Base-by-base conservation (phyloP, 2,329 filamentous ascomycete genomes). In the Xylariomycetidae sp. region DNA sequence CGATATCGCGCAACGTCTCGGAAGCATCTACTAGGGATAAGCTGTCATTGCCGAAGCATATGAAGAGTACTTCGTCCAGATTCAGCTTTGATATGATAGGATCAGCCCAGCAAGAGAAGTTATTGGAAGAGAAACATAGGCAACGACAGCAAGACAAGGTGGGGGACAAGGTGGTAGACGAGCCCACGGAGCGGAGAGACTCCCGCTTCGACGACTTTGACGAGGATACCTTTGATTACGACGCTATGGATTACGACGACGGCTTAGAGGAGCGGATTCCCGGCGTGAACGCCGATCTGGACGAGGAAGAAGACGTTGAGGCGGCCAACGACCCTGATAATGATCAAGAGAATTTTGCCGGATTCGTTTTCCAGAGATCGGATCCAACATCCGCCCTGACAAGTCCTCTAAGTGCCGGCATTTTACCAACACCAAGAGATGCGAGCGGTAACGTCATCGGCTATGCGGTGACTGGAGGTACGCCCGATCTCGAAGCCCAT, bases 1-100 rank as follows among this genome's bases (percentile, higher is more conserved):
- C 54, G 2, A 59, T 64, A 12, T 74, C 76, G 1, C 66, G 71
- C 23, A 71, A 74, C 34, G 52, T 67, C 3, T 79, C 72, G 0
- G 65, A 65, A 4, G 52, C 63, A 10, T 74, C 72, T 0, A 53
- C 53, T 7, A 66, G 63, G 34, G 62, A 64, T 20, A 57, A 63
- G 2, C 54, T 67, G 2, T 66, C 70, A 1, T 40, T 80, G 20
- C 77, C 76, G 3, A 72, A 63, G 39, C 76, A 81, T 41, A 81
- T 82, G 76, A 82, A 80, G 58, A 88, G 83, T 53, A 85, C 80
- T 9, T 85, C 84, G 0, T 87, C 82, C 0, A 69, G 85, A 10
- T 89, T 90, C 52, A 89, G 84, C 48, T 90, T 90, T 49, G 84
- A 89, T 49, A 85, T 88, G 68, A 74, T 79, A 12, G 81, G 80